These are phyloP conservation scores for Grifola frondosa DNA, from an alignment of 1,284 basidiomycete species.

Conservation along the genomic window DNA sequence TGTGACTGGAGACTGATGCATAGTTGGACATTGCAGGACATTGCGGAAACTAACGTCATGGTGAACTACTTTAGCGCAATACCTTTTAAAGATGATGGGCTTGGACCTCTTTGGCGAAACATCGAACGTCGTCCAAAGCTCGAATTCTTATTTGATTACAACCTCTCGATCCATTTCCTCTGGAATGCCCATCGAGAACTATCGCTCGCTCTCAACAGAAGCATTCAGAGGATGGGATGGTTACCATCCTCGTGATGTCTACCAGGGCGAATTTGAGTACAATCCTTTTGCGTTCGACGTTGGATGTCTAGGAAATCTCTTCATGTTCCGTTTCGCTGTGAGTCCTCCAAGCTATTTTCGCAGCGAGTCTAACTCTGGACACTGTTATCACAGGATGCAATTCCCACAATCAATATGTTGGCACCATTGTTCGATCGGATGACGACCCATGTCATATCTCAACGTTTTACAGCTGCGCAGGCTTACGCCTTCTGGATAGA, in stretches of 20 bases:
- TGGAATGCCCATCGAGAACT: slow-evolving; percentile 2
- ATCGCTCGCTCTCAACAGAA: slow-evolving; percentile 2
- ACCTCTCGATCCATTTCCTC: slow-evolving; percentile 9
- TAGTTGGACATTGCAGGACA: slow-evolving; percentile 1
- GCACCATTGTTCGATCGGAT: slow-evolving; percentile 10
- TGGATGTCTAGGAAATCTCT: slow-evolving; percentile 8
- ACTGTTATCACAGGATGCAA: not conserved
- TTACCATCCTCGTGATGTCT: slow-evolving; percentile 6
- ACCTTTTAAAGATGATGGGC: too few relatives aligned
- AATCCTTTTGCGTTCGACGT: slow-evolving; percentile 17
- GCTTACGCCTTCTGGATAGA: slow-evolving; percentile 5
- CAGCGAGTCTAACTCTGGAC: not conserved
- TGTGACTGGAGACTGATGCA: not conserved
- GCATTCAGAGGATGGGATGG: not conserved
- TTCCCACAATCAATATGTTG: not conserved
- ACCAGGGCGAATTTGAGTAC: slow-evolving; percentile 6
- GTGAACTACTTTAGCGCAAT: slow-evolving; percentile 3
- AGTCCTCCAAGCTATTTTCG: not conserved
- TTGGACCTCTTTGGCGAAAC: not conserved
- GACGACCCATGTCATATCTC: slow-evolving; percentile 3
- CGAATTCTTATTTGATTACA: slow-evolving; percentile 12
- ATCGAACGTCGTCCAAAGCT: not conserved
- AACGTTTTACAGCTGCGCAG: slow-evolving; percentile 7
- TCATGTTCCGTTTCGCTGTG: slow-evolving; percentile 8
- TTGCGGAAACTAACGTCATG: not conserved